A percentile compares a stretch with the other conserved stretches of the same genome.
Conservation (phyloP, 495 filamentous ascomycete species). For the Hypoxylon cercidicola region DNA sequence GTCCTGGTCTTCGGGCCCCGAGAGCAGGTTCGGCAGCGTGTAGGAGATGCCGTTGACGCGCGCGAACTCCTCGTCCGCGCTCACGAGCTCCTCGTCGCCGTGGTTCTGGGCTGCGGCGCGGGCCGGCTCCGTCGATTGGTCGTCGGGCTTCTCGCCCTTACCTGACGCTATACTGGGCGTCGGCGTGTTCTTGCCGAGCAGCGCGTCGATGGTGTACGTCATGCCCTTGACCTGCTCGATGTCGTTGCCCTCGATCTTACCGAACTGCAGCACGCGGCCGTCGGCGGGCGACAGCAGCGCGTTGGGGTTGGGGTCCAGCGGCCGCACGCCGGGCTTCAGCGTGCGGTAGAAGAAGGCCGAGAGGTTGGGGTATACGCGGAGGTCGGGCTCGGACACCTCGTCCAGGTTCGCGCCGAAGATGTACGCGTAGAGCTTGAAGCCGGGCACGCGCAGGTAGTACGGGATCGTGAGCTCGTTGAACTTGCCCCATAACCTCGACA, state of each 20-base stretch:
- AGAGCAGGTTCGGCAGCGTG: conserved; percentile 88
- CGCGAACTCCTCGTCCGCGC: conserved; percentile 89
- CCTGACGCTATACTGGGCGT: conserved; percentile 54
- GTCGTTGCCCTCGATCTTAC: conserved; percentile 87
- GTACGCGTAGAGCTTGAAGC: conserved; percentile 94
- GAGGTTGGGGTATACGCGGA: conserved; percentile 90
- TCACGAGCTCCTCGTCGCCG: conserved; percentile 71
- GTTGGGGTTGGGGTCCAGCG: conserved; percentile 80
- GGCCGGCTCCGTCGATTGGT: conserved; percentile 28
- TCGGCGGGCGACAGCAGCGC: conserved; percentile 89
- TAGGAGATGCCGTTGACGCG: conserved; percentile 97
- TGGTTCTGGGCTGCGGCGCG: conserved; percentile 18
- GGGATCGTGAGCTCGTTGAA: conserved; percentile 96
- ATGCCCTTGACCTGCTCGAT: conserved; percentile 99
- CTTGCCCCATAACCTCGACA: conserved; percentile 91
- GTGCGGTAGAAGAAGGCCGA: conserved; percentile 97
- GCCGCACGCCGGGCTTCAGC: conserved; percentile 89
- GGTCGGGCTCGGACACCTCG: conserved; percentile 86
- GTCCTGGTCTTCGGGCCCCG: conserved; percentile 60
- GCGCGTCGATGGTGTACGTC: conserved; percentile 93
- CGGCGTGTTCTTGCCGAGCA: conserved; percentile 75
- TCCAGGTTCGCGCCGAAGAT: conserved; percentile 93
- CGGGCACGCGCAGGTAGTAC: conserved; percentile 87
- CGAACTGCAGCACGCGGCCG: conserved; percentile 90
- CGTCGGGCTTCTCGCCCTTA: conserved; percentile 8